These are phyloP conservation scores for Onygena corvina DNA, from an alignment of 2,329 filamentous ascomycete genomes.

Conservation along the genomic window DNA sequence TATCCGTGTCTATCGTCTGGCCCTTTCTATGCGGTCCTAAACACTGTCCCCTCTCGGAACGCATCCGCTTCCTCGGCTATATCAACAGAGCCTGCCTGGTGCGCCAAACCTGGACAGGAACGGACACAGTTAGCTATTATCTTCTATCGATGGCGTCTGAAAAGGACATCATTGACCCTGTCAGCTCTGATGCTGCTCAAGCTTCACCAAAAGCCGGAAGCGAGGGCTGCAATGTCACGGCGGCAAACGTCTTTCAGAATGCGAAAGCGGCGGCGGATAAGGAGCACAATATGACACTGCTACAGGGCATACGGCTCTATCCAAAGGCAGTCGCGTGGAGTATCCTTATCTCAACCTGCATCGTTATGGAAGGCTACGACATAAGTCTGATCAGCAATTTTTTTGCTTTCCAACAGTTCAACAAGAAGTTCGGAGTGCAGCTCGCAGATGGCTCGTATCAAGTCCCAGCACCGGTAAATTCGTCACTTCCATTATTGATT, in stretches of 20 bases:
- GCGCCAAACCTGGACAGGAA: neutral
- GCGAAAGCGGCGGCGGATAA: conserved; percentile 35
- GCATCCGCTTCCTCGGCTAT: neutral
- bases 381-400: conserved; percentile 72
- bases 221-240: neutral
- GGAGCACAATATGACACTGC: conserved; percentile 55
- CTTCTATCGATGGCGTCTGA: neutral
- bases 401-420: conserved; percentile 40
- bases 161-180: neutral
- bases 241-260: conserved; percentile 29
- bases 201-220: neutral
- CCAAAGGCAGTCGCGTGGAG: conserved; percentile 79
- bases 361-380: conserved; percentile 86
- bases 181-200: neutral
- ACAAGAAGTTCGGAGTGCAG: conserved; percentile 30
- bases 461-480: conserved; percentile 30
- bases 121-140: neutral
- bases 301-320: conserved; percentile 68
- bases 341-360: conserved; percentile 76
- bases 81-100: neutral
- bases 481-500: conserved; percentile 3
- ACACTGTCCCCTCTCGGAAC: neutral
- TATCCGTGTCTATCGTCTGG: neutral
- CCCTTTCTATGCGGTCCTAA: neutral
- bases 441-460: conserved; percentile 27